Evolutionary conservation across 352 stramenopile genomes (phyloP).

Genomic region (Phytophthora boehmeriae): DNA sequence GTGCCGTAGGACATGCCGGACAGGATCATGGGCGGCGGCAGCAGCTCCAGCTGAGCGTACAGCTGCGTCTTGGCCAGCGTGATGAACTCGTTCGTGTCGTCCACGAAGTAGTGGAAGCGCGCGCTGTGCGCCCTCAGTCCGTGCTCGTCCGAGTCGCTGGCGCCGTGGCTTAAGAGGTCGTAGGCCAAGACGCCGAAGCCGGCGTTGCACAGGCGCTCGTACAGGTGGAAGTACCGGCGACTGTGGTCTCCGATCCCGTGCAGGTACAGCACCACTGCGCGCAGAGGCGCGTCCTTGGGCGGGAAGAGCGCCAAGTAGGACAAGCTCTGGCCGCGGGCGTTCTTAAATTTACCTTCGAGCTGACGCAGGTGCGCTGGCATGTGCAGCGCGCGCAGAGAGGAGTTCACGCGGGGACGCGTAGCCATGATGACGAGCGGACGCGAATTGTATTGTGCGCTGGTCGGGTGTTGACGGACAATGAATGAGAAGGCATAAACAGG

Average conservation of each 20-base stretch:
- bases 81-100: constrained; percentile 45
- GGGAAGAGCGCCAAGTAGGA: constrained; percentile 39
- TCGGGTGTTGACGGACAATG: too few relatives aligned
- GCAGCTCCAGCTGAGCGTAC: constrained; percentile 22
- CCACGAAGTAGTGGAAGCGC: constrained; percentile 43
- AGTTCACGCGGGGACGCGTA: constrained; percentile 1
- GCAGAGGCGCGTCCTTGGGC: constrained; percentile 1
- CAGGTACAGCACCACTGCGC: constrained; percentile 39
- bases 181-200: constrained; percentile 47
- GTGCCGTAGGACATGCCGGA: constrained; percentile 41
- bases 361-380: constrained; percentile 30
- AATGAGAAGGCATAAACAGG: too few relatives aligned
- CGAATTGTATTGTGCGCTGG: too few relatives aligned
- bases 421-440: constrained; percentile 1
- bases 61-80: constrained; percentile 24
- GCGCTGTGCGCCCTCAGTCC: constrained; percentile 24
- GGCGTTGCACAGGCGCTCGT: constrained; percentile 27
- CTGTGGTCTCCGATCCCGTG: constrained; percentile 43
- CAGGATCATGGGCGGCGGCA: constrained; percentile 21
- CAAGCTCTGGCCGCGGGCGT: constrained; percentile 33
- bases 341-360: constrained; percentile 27
- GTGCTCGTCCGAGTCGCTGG: constrained; percentile 29
- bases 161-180: constrained; percentile 39
- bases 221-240: constrained; percentile 34
- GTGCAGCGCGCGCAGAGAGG: constrained; percentile 19